Percentiles rank a stretch among this genome's conserved stretches.
Conservation (phyloP, 768 basidiomycete species). For the Neoboletus magnificus region DNA sequence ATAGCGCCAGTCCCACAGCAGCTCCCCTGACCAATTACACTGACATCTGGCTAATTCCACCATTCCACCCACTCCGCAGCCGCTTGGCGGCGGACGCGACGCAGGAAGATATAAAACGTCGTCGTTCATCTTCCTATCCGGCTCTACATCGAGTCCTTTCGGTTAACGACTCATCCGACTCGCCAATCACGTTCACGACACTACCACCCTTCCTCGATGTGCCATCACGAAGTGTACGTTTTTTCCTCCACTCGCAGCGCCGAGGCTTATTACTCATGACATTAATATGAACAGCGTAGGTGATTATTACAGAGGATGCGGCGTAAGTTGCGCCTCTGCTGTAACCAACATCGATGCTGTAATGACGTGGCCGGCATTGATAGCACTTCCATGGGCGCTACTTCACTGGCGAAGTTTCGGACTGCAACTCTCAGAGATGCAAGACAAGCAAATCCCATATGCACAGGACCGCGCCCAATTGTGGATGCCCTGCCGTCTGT, state of each 20-base stretch:
- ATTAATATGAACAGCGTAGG: conserved; percentile 26
- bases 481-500: conserved; percentile 30
- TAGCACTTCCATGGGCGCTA: conserved; percentile 40
- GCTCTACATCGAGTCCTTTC: not conserved
- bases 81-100: conserved; percentile 6
- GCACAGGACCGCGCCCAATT: conserved; percentile 35
- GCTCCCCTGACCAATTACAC: not conserved
- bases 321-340: conserved; percentile 21
- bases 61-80: conserved; percentile 9
- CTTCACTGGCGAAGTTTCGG: conserved; percentile 31
- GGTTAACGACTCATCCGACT: not conserved
- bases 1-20: not conserved
- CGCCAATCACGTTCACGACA: not conserved
- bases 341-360: not conserved
- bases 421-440: conserved; percentile 31
- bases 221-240: conserved; percentile 37
- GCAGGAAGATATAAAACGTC: conserved; percentile 10
- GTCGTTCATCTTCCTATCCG: not conserved
- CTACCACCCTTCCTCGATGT: conserved; percentile 20
- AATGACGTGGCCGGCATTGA: not conserved
- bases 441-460: conserved; percentile 35
- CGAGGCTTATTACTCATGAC: conserved; percentile 1
- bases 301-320: conserved; percentile 37
- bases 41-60: conserved; percentile 1
- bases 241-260: not conserved